A percentile compares a stretch with the other conserved stretches of the same genome.
These are phyloP conservation scores for Barbatosphaeria neglecta DNA, from an alignment of 495 filamentous ascomycete species.

Conservation along the genomic window DNA sequence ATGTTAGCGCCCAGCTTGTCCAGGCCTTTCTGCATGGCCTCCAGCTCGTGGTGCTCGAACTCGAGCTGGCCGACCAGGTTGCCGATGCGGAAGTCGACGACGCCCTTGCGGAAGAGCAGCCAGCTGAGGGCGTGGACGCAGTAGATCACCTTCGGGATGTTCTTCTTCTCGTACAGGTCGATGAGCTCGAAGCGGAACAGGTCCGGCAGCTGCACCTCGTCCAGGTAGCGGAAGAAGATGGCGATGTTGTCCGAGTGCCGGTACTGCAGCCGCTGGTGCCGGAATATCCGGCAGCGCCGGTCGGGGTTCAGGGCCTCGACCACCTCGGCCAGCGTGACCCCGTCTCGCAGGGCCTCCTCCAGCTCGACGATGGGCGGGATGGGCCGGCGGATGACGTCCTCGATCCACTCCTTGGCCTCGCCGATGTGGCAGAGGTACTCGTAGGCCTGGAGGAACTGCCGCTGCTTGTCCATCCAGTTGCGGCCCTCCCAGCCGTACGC, in stretches of 20 bases:
- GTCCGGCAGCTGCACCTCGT: slow-evolving; percentile 88
- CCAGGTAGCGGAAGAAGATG: slow-evolving; percentile 82
- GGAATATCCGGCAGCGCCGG: slow-evolving; percentile 69
- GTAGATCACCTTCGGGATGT: slow-evolving; percentile 97
- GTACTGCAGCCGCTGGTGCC: slow-evolving; percentile 71
- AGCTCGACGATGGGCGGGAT: slow-evolving; percentile 94
- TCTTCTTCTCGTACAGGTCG: slow-evolving; percentile 99
- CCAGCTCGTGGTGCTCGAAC: slow-evolving; percentile 95
- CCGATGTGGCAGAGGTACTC: slow-evolving; percentile 99
- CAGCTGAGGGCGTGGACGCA: slow-evolving; percentile 96
- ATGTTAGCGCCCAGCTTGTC: slow-evolving; percentile 90
- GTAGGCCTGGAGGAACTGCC: slow-evolving; percentile 93
- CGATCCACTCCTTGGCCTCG: slow-evolving; percentile 99
- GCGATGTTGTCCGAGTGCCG: slow-evolving; percentile 97
- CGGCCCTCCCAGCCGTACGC: slow-evolving; percentile 65
- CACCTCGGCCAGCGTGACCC: slow-evolving; percentile 91
- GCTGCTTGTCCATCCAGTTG: slow-evolving; percentile 98
- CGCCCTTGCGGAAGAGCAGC: slow-evolving; percentile 86
- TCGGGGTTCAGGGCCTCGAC: slow-evolving; percentile 80
- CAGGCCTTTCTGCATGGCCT: slow-evolving; percentile 90
- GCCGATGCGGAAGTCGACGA: slow-evolving; percentile 93
- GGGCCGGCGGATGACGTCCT: slow-evolving; percentile 77
- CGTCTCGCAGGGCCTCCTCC: slow-evolving; percentile 86
- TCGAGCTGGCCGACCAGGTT: slow-evolving; percentile 95
- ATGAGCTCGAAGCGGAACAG: slow-evolving; percentile 98